phyloP scores from a whole-genome alignment of 2,329 filamentous ascomycete genomes.

The Talaromyces islandicus region DNA sequence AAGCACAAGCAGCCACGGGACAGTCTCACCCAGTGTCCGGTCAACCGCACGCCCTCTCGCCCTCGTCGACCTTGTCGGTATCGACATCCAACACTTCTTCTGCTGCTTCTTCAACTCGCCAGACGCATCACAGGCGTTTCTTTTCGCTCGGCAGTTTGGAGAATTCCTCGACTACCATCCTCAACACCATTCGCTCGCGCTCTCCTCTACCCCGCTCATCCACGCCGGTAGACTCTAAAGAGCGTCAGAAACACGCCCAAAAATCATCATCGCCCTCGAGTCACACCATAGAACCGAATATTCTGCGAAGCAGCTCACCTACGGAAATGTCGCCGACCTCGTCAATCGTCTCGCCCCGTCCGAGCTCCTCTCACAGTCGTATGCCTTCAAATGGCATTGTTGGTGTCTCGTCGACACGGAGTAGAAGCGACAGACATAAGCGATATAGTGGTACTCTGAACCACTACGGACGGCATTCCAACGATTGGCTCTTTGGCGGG shows the following conservation, averaged over 20 bases:
- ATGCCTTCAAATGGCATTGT: background rate
- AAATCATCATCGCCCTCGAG: background rate
- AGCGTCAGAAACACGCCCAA: background rate
- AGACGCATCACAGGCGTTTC: conserved; percentile 5
- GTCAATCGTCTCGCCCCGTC: conserved; percentile 1
- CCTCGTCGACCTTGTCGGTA: conserved; percentile 2
- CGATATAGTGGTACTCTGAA: conserved; percentile 36
- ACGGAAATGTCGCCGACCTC: conserved; percentile 1
- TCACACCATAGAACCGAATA: background rate
- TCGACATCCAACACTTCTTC: background rate
- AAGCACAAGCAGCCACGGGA: background rate
- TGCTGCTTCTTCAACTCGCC: background rate
- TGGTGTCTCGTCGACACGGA: conserved; percentile 7
- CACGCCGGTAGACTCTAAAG: background rate
- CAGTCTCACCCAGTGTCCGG: background rate
- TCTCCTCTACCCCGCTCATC: conserved; percentile 8
- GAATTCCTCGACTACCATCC: background rate
- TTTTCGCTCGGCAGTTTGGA: conserved; percentile 8
- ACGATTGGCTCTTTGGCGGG: conserved; percentile 47
- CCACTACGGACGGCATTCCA: conserved; percentile 44
- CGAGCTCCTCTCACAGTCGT: background rate
- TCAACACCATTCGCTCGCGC: conserved; percentile 10
- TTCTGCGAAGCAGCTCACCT: background rate
- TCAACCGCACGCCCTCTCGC: background rate
- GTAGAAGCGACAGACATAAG: conserved; percentile 28